Conservation (phyloP, 2,329 filamentous ascomycete genomes). For the Ampelomyces quisqualis region DNA sequence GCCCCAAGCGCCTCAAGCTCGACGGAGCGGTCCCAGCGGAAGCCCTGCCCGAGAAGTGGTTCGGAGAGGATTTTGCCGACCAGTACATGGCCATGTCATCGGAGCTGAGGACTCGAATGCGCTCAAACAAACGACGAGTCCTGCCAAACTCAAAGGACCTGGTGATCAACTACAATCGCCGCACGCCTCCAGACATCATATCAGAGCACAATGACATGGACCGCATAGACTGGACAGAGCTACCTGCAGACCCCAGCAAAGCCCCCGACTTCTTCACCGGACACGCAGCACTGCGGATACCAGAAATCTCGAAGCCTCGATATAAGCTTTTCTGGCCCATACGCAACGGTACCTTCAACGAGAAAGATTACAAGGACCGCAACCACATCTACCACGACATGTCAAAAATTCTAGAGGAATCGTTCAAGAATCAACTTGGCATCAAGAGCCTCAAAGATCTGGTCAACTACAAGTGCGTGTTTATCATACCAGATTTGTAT, state of each 20-base stretch:
- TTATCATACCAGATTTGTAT: conserved; percentile 94
- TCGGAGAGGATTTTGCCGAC: conserved; percentile 72
- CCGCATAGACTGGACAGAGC: conserved; percentile 92
- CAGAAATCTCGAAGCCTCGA: conserved; percentile 82
- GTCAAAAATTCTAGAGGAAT: conserved; percentile 80
- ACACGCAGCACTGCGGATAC: conserved; percentile 77
- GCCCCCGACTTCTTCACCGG: conserved; percentile 81
- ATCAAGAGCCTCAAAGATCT: conserved; percentile 76
- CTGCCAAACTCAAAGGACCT: conserved; percentile 97
- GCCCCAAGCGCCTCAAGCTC: conserved; percentile 64
- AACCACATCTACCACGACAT: conserved; percentile 84
- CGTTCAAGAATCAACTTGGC: conserved; percentile 81
- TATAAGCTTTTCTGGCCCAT: conserved; percentile 95
- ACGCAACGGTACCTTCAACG: conserved; percentile 82
- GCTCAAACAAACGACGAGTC: conserved; percentile 89
- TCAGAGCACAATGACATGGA: conserved; percentile 92
- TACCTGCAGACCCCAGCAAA: conserved; percentile 59
- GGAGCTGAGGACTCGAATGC: conserved; percentile 87
- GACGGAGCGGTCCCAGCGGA: conserved; percentile 63
- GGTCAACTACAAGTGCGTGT: conserved; percentile 91
- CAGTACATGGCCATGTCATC: conserved; percentile 78
- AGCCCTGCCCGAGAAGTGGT: conserved; percentile 71
- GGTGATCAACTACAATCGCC: conserved; percentile 89
- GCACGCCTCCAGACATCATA: conserved; percentile 80
- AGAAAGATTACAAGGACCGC: conserved; percentile 79